Conservation (phyloP, 78 protist species). For the Planoprotostelium fungivorum region DNA sequence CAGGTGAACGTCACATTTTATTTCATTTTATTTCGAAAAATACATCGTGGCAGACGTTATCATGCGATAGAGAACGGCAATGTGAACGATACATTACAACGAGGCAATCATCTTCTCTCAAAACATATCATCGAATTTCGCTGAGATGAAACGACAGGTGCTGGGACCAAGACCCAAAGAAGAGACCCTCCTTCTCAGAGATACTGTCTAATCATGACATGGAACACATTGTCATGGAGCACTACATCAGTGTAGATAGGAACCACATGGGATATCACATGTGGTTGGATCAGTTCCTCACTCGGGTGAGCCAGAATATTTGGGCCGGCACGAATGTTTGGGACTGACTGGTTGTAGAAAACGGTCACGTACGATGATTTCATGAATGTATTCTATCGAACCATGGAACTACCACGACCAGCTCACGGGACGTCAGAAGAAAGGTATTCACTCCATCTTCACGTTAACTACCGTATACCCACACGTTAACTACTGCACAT, state of each 20-base stretch:
- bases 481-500: no score
- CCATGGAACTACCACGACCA: neutral
- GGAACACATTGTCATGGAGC: neutral
- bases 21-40: no score
- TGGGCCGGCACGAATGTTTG: no score
- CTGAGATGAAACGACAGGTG: constrained; percentile 23
- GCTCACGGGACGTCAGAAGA: neutral
- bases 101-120: no score
- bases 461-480: no score
- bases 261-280: neutral
- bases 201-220: neutral
- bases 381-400: neutral
- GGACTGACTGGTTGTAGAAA: neutral
- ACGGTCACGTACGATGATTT: neutral
- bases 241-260: neutral
- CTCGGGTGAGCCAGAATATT: neutral
- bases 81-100: no score
- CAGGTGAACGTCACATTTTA: no score
- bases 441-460: neutral
- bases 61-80: no score
- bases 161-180: constrained; percentile 52
- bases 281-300: neutral
- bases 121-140: no score
- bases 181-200: constrained; percentile 53
- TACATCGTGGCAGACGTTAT: no score